Percentiles rank a stretch among this genome's conserved stretches.
These are phyloP conservation scores for Nicotiana obtusifolia DNA, from an alignment of 257 asterid species.

Conservation along the genomic window DNA sequence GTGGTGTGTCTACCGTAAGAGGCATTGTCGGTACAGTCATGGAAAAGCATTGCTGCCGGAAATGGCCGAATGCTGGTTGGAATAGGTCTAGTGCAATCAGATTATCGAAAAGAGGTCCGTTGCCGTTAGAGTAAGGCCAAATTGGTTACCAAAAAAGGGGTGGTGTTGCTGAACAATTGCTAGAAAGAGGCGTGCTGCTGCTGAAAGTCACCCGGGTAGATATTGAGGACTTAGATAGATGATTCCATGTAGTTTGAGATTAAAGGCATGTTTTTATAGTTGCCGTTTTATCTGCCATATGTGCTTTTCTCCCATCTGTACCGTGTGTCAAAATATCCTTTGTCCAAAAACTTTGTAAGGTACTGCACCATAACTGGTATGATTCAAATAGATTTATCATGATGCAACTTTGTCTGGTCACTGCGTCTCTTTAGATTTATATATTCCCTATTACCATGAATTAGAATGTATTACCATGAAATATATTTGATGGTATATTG, in stretches of 20 bases:
- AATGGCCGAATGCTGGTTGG: not conserved
- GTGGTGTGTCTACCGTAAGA: not conserved
- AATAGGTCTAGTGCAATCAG: not conserved
- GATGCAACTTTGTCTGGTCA: not conserved
- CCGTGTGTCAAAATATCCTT: not conserved
- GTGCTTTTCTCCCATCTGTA: not conserved
- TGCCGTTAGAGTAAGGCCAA: not conserved
- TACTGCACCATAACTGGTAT: not conserved
- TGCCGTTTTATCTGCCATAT: not conserved
- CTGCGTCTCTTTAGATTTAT: not conserved
- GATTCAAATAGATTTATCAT: not conserved
- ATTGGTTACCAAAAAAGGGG: not conserved
- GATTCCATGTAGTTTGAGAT: not conserved
- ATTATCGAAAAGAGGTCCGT: not conserved
- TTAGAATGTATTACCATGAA: not conserved
- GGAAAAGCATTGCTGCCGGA: not conserved
- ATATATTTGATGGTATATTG: conserved; percentile 5
- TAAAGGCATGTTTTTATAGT: not conserved
- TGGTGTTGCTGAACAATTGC: not conserved
- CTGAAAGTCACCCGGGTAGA: not conserved
- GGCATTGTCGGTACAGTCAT: not conserved
- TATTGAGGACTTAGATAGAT: not conserved
- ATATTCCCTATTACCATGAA: not conserved
- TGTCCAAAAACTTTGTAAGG: not conserved
- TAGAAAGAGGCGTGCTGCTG: not conserved